A percentile compares a stretch with the other conserved stretches of the same genome.
These are phyloP conservation scores for Magnusiomyces suaveolens DNA, from an alignment of 1,139 yeast species.

Conservation along the genomic window DNA sequence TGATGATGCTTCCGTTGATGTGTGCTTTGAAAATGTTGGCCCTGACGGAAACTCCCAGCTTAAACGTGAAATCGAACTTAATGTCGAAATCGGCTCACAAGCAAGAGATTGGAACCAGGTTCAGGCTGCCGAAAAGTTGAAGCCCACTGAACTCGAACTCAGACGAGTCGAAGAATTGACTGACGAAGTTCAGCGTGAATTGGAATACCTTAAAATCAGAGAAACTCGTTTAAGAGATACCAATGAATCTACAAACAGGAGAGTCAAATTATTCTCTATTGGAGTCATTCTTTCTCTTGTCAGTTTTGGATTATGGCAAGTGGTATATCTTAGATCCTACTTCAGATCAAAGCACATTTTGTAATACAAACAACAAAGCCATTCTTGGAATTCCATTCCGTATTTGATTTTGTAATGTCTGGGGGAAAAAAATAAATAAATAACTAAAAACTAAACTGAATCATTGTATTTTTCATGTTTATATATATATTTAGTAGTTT, in stretches of 20 bases:
- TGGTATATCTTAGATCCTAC: slow-evolving; percentile 81
- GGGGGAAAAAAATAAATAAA: no score
- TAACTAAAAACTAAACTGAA: no score
- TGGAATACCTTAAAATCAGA: slow-evolving; percentile 73
- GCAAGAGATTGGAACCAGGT: slow-evolving; percentile 97
- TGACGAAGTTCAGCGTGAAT: slow-evolving; percentile 65
- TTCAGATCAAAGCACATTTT: slow-evolving; percentile 91
- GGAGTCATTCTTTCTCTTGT: slow-evolving; percentile 58
- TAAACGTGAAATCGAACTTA: slow-evolving; percentile 60
- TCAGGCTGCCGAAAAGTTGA: slow-evolving; percentile 85
- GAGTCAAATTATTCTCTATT: slow-evolving; percentile 74
- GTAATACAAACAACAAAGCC: slow-evolving; percentile 28
- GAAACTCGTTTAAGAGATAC: slow-evolving; percentile 93
- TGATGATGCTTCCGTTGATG: slow-evolving; percentile 75
- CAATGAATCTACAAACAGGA: slow-evolving; percentile 80
- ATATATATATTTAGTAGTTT: no score
- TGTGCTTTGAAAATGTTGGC: slow-evolving; percentile 72
- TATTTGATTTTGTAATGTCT: no score
- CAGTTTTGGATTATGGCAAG: slow-evolving; percentile 84
- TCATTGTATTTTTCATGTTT: no score
- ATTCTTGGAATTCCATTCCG: no score
- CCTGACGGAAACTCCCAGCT: slow-evolving; percentile 23
- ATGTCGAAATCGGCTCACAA: slow-evolving; percentile 89
- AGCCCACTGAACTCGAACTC: slow-evolving; percentile 84
- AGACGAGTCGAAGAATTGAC: slow-evolving; percentile 75